phyloP scores from a whole-genome alignment of 108 stramenopile genomes.

The Chaetoceros tenuissimus region DNA sequence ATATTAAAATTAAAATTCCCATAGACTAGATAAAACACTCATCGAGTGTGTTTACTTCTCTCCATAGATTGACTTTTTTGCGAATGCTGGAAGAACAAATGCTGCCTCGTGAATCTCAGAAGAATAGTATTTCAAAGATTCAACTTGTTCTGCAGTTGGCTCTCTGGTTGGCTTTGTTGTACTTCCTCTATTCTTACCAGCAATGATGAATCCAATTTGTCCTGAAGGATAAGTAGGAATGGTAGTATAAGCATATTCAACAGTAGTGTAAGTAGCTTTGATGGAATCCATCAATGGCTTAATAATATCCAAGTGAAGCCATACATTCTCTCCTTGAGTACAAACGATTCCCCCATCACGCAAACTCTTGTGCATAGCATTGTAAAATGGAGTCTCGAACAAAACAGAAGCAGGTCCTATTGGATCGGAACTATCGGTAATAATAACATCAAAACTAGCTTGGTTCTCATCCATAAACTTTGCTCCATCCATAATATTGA shows the following conservation, averaged over 20 bases:
- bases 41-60: slow-evolving; percentile 1
- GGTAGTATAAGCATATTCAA: slow-evolving; percentile 96
- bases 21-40: too few species aligned
- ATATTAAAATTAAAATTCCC: too few species aligned
- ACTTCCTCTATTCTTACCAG: slow-evolving; percentile 42
- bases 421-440: slow-evolving; percentile 84
- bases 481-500: slow-evolving; percentile 83
- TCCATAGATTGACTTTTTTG: slow-evolving; percentile 55
- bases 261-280: slow-evolving; percentile 53
- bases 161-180: slow-evolving; percentile 50
- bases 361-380: slow-evolving; percentile 80
- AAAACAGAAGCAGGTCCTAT: slow-evolving; percentile 93
- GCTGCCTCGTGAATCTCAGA: slow-evolving; percentile 84
- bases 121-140: slow-evolving; percentile 82
- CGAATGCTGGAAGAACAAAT: slow-evolving; percentile 92
- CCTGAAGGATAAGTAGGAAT: slow-evolving; percentile 98
- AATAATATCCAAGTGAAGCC: slow-evolving; percentile 92
- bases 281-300: slow-evolving; percentile 68
- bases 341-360: slow-evolving; percentile 90
- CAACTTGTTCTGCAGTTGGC: slow-evolving; percentile 41
- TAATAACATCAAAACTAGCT: slow-evolving; percentile 78
- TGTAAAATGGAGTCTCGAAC: slow-evolving; percentile 93
- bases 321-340: slow-evolving; percentile 97
- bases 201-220: slow-evolving; percentile 96
- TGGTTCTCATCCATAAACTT: slow-evolving; percentile 78